A percentile compares a stretch with the other conserved stretches of the same genome.
Evolutionary conservation across 257 asterid species (phyloP).

Genomic region (Cynanchum wilfordii): DNA sequence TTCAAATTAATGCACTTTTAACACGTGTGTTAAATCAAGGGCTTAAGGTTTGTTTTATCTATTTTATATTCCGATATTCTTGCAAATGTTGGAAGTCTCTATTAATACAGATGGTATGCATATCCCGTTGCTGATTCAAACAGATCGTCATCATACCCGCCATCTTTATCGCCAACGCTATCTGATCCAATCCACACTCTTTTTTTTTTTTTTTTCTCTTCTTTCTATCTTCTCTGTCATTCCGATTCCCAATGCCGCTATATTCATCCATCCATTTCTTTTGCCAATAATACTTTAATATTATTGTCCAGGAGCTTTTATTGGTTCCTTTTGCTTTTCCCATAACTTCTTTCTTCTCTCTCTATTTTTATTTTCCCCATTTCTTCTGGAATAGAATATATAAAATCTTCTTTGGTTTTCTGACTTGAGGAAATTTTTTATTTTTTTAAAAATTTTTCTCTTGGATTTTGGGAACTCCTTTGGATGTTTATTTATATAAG

Average conservation of each 20-base stretch:
- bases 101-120: no score
- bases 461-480: slow-evolving; percentile 21
- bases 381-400: not conserved
- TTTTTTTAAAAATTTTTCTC: not conserved
- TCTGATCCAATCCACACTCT: not conserved
- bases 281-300: not conserved
- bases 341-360: not conserved
- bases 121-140: slow-evolving; percentile 11
- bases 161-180: not conserved
- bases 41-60: no score
- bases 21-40: no score
- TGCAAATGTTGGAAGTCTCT: no score
- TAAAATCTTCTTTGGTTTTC: not conserved
- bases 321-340: not conserved
- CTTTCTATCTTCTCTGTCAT: not conserved
- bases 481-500: slow-evolving; percentile 6
- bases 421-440: not conserved
- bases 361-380: not conserved
- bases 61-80: no score
- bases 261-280: slow-evolving; percentile 1
- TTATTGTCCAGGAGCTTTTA: not conserved
- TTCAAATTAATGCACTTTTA: no score
- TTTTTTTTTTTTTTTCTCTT: not conserved
- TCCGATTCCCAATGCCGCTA: not conserved
- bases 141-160: not conserved